Conservation (phyloP, 1,139 yeast genomes). For the Groenewaldozyma sp. region DNA sequence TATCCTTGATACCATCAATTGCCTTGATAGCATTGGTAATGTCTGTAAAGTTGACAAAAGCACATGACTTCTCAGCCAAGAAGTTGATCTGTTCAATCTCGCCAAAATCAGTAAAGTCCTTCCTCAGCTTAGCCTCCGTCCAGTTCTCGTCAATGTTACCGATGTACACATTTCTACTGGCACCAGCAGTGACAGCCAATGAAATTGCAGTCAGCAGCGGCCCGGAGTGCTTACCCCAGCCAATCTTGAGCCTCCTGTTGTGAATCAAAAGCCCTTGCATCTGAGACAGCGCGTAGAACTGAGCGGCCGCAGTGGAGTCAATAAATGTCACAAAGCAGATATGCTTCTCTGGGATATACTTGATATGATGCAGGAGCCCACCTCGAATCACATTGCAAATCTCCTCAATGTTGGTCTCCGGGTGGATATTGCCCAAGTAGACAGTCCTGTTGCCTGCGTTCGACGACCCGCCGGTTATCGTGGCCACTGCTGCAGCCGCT, state of each 20-base stretch:
- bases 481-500: slow-evolving; percentile 66
- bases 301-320: slow-evolving; percentile 89
- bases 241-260: slow-evolving; percentile 72
- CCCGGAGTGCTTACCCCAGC: slow-evolving; percentile 96
- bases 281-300: slow-evolving; percentile 81
- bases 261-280: slow-evolving; percentile 75
- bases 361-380: slow-evolving; percentile 60
- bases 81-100: slow-evolving; percentile 92
- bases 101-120: slow-evolving; percentile 74
- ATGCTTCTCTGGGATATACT: slow-evolving; percentile 65
- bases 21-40: slow-evolving; percentile 83
- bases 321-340: slow-evolving; percentile 89
- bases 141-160: slow-evolving; percentile 58
- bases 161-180: slow-evolving; percentile 82
- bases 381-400: slow-evolving; percentile 92
- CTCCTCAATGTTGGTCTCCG: slow-evolving; percentile 80
- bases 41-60: slow-evolving; percentile 84
- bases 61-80: slow-evolving; percentile 76
- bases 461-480: slow-evolving; percentile 66
- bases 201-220: slow-evolving; percentile 75
- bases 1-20: slow-evolving; percentile 53
- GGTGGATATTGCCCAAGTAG: slow-evolving; percentile 79
- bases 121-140: slow-evolving; percentile 51
- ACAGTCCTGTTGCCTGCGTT: slow-evolving; percentile 89
- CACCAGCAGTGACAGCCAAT: slow-evolving; percentile 87